These are phyloP conservation scores for Bipolaris victoriae DNA, from an alignment of 2,329 filamentous ascomycete species.

Conservation along the genomic window DNA sequence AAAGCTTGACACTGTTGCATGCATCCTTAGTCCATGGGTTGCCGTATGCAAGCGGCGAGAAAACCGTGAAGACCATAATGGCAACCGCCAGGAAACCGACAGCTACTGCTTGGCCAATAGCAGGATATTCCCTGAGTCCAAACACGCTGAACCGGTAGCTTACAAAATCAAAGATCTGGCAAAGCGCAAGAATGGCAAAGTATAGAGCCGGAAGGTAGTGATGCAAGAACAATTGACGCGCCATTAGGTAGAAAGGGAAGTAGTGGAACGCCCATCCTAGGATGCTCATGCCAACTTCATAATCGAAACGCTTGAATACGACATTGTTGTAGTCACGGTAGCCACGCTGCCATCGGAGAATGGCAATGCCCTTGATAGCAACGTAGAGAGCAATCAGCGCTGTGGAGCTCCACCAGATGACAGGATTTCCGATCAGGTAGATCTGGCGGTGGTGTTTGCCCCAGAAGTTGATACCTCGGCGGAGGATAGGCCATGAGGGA, in stretches of 20 bases:
- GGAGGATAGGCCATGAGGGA: conserved; percentile 87
- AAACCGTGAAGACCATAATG: conserved; percentile 79
- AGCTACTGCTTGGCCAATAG: conserved; percentile 76
- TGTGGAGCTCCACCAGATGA: conserved; percentile 93
- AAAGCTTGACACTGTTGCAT: conserved; percentile 85
- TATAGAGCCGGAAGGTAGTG: conserved; percentile 98
- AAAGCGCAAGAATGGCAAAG: conserved; percentile 88
- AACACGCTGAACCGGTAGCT: conserved; percentile 74
- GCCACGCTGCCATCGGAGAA: conserved; percentile 93
- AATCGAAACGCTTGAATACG: conserved; percentile 96
- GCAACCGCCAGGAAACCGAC: conserved; percentile 75
- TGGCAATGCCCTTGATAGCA: conserved; percentile 82
- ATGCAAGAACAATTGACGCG: conserved; percentile 96
- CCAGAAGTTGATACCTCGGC: conserved; percentile 99
- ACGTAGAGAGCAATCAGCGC: conserved; percentile 77
- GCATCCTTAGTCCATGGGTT: conserved; percentile 91
- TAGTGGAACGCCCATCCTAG: conserved; percentile 98
- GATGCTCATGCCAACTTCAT: conserved; percentile 88
- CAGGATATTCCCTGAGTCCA: conserved; percentile 71
- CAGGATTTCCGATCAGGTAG: conserved; percentile 85
- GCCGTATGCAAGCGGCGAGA: conserved; percentile 88
- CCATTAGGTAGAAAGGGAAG: conserved; percentile 98
- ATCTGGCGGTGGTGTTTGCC: conserved; percentile 92
- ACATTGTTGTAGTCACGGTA: conserved; percentile 82
- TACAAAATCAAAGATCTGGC: conserved; percentile 86